Conservation (phyloP, 345 rosid species). For the Melastoma malabathricum region DNA sequence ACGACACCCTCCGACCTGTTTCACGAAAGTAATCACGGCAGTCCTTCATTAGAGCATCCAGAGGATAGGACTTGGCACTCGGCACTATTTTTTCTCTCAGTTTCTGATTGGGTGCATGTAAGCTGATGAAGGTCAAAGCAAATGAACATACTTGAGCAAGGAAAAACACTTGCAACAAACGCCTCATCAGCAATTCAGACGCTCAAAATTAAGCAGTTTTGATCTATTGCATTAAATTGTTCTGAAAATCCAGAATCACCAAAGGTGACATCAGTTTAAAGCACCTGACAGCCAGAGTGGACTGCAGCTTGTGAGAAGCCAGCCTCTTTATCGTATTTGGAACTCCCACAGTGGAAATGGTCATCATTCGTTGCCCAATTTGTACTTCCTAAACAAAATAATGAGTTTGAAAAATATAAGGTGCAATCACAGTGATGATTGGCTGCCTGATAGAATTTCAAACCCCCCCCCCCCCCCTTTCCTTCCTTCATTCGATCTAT, state of each 20-base stretch:
- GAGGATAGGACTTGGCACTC: constrained; percentile 89
- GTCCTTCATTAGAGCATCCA: constrained; percentile 85
- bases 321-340: constrained; percentile 90
- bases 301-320: constrained; percentile 86
- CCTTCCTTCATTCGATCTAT: too few relatives aligned
- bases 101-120: constrained; percentile 88
- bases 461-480: too few relatives aligned
- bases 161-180: neutral
- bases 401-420: neutral
- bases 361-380: constrained; percentile 96
- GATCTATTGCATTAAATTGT: too few relatives aligned
- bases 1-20: constrained; percentile 77
- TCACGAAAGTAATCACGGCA: constrained; percentile 72
- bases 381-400: constrained; percentile 52
- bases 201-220: too few relatives aligned
- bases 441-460: too few relatives aligned
- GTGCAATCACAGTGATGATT: too few relatives aligned
- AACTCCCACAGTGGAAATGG: constrained; percentile 93
- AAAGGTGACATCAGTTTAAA: neutral
- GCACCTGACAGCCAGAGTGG: constrained; percentile 91
- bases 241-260: too few relatives aligned
- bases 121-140: constrained; percentile 20
- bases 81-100: constrained; percentile 87
- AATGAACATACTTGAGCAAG: neutral
- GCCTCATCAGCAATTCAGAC: too few relatives aligned